Evolutionary conservation across 2,329 filamentous ascomycete species (phyloP).

Genomic region (Diaporthe citriasiana): DNA sequence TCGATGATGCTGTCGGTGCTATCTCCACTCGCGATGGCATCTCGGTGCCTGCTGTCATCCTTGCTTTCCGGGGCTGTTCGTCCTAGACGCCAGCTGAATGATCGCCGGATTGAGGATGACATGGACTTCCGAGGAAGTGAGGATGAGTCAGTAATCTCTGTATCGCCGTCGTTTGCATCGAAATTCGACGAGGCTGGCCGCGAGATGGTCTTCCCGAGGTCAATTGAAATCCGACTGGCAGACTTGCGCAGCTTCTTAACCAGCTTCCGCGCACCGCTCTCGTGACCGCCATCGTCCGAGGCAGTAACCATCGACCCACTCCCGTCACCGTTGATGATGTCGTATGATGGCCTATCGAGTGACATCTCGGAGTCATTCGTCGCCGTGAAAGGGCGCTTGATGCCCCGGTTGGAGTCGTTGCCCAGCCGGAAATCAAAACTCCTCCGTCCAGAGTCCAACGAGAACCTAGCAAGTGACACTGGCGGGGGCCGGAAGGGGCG

Average conservation of each 20-base stretch:
- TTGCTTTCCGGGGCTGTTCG: slow-evolving; percentile 5
- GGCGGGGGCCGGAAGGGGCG: slow-evolving; percentile 35
- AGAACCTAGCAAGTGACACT: slow-evolving; percentile 38
- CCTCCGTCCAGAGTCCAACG: slow-evolving; percentile 30
- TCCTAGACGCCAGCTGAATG: slow-evolving; percentile 38
- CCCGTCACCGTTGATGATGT: slow-evolving; percentile 53
- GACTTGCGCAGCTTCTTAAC: slow-evolving; percentile 69
- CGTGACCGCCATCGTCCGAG: slow-evolving; percentile 38
- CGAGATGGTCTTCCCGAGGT: slow-evolving; percentile 50
- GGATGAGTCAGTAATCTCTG: slow-evolving; percentile 27
- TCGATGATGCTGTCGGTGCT: neutral
- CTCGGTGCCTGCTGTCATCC: neutral
- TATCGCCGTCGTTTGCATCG: slow-evolving; percentile 21
- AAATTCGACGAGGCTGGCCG: slow-evolving; percentile 13
- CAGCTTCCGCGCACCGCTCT: slow-evolving; percentile 52
- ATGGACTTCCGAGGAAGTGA: slow-evolving; percentile 33
- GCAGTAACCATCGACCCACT: slow-evolving; percentile 48
- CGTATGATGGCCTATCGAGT: slow-evolving; percentile 53
- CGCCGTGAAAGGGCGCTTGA: slow-evolving; percentile 40
- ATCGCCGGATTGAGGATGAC: slow-evolving; percentile 37
- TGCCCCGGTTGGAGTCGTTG: slow-evolving; percentile 53
- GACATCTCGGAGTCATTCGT: slow-evolving; percentile 37
- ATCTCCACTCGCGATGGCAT: neutral
- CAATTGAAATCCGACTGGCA: slow-evolving; percentile 58
- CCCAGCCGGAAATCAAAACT: slow-evolving; percentile 31